Percentiles rank a stretch among this genome's conserved stretches.
Conservation (phyloP, 2,329 filamentous ascomycete genomes). For the Alternaria atra region DNA sequence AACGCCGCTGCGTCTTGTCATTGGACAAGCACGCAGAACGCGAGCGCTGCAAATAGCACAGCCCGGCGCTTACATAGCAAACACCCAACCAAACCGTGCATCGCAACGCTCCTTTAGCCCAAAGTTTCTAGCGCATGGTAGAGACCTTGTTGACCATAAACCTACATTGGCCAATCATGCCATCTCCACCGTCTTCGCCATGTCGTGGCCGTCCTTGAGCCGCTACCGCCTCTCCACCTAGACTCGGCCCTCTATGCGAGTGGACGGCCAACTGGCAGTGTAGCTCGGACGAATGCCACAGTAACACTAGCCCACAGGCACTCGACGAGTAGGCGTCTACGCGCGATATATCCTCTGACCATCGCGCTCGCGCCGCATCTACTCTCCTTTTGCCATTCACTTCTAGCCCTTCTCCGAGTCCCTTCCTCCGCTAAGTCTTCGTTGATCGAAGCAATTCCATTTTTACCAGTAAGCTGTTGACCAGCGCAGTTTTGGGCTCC, state of each 20-base stretch:
- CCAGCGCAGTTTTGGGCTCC: constrained; percentile 49
- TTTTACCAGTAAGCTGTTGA: constrained; percentile 56
- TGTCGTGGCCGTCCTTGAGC: constrained; percentile 49
- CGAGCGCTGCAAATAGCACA: constrained; percentile 42
- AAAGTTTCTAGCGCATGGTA: constrained; percentile 31
- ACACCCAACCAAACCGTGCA: constrained; percentile 43
- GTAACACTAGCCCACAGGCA: constrained; percentile 36
- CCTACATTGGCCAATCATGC: constrained; percentile 40
- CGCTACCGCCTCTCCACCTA: constrained; percentile 43
- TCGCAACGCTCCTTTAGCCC: constrained; percentile 33
- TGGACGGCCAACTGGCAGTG: constrained; percentile 44
- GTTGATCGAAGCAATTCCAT: constrained; percentile 57
- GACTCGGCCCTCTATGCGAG: constrained; percentile 32
- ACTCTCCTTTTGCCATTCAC: constrained; percentile 42
- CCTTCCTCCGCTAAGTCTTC: constrained; percentile 45
- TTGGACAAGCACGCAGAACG: constrained; percentile 35
- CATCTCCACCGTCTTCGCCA: constrained; percentile 27
- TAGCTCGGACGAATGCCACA: constrained; percentile 39
- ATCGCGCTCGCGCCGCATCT: constrained; percentile 39
- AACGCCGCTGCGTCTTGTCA: constrained; percentile 24
- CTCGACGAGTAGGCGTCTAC: constrained; percentile 41
- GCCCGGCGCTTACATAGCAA: constrained; percentile 44
- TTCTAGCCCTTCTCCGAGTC: constrained; percentile 45
- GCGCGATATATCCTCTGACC: constrained; percentile 46
- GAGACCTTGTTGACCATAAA: constrained; percentile 26